These are phyloP conservation scores for Diospyros kaki DNA, from an alignment of 148 eudicot species.

Conservation along the genomic window DNA sequence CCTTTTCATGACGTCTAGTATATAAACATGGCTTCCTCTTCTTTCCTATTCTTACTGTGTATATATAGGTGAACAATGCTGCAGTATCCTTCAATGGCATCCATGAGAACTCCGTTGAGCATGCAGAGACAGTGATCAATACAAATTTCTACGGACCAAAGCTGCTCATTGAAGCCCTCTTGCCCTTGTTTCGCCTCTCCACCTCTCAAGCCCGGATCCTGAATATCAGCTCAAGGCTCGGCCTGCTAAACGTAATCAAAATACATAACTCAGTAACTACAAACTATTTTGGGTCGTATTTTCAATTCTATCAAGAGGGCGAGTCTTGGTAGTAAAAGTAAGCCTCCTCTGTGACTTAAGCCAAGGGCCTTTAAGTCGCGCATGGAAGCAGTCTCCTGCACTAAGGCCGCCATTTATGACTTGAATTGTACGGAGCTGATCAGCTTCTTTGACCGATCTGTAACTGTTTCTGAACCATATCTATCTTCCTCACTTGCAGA, in stretches of 20 bases:
- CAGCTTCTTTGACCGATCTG: too few relatives aligned
- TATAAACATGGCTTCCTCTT: neutral
- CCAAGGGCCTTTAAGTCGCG: too few relatives aligned
- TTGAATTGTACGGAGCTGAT: too few relatives aligned
- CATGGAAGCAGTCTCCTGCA: too few relatives aligned
- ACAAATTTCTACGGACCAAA: conserved; percentile 83
- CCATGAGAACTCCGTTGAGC: conserved; percentile 56
- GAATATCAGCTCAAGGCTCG: conserved; percentile 81
- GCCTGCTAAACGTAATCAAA: conserved; percentile 45
- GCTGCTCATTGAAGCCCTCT: conserved; percentile 52
- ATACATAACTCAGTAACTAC: too few relatives aligned
- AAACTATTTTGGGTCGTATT: too few relatives aligned
- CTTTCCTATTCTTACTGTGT: neutral
- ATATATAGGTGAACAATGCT: conserved; percentile 74
- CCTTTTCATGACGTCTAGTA: too few relatives aligned
- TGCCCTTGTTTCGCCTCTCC: conserved; percentile 56
- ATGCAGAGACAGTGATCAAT: conserved; percentile 61
- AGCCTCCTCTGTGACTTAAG: too few relatives aligned
- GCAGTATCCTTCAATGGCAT: conserved; percentile 75
- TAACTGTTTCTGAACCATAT: too few relatives aligned
- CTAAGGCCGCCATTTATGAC: too few relatives aligned
- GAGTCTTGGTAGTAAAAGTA: too few relatives aligned
- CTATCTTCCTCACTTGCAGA: conserved; percentile 33
- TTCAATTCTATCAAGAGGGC: too few relatives aligned
- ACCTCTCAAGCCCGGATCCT: conserved; percentile 54